These are phyloP conservation scores for Lentinula sp. DNA, from an alignment of 768 basidiomycete species.

Conservation along the genomic window DNA sequence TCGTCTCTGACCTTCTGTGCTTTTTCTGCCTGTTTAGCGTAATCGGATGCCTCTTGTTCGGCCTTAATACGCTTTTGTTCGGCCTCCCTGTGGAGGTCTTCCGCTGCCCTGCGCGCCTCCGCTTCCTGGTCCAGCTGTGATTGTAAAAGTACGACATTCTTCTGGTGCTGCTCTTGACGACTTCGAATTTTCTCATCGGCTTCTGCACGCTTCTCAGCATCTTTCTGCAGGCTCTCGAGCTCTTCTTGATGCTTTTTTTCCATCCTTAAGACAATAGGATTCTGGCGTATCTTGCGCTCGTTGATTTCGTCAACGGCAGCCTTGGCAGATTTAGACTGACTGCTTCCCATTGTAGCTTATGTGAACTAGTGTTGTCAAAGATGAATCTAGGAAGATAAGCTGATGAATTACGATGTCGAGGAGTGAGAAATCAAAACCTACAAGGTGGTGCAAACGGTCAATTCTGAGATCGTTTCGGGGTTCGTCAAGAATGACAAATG, in stretches of 20 bases:
- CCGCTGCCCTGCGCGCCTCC: neutral
- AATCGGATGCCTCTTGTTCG: neutral
- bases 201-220: neutral
- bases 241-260: constrained; percentile 4
- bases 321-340: constrained; percentile 1
- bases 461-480: neutral
- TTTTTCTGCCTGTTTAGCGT: neutral
- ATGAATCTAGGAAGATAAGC: neutral
- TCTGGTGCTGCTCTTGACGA: neutral
- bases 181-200: neutral
- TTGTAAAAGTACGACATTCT: neutral
- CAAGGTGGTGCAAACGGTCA: neutral
- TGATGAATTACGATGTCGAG: neutral
- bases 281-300: neutral
- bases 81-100: neutral
- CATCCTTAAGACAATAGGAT: neutral
- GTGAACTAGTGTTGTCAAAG: neutral
- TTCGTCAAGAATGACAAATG: neutral
- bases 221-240: neutral
- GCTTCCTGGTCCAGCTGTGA: constrained; percentile 1
- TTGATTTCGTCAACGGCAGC: neutral
- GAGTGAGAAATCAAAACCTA: neutral
- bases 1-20: constrained; percentile 2
- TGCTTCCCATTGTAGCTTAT: neutral
- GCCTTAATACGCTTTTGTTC: neutral